Evolutionary conservation across 108 stramenopile species (phyloP).

Genomic region (Cyclotella sp.): DNA sequence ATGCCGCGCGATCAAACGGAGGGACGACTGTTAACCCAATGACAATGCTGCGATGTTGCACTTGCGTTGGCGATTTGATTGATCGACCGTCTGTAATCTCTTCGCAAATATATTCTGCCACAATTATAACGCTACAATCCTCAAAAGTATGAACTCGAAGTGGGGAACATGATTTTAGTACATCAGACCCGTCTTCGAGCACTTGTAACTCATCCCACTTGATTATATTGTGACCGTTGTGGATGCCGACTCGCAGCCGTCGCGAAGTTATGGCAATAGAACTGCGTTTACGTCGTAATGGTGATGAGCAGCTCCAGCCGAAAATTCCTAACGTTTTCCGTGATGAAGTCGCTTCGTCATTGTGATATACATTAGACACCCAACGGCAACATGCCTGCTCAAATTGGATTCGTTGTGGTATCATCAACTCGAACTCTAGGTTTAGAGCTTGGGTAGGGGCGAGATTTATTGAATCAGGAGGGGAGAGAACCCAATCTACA

Average conservation of each 20-base stretch:
- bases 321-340: background rate
- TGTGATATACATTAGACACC: background rate
- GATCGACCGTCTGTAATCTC: background rate
- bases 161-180: background rate
- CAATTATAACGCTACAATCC: background rate
- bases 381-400: slow-evolving; percentile 7
- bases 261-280: background rate
- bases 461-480: slow-evolving; percentile 4
- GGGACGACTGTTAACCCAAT: slow-evolving; percentile 1
- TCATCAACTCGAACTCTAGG: slow-evolving; percentile 1
- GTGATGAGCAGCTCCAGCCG: background rate
- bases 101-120: slow-evolving; percentile 18
- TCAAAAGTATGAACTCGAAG: background rate
- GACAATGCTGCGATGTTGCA: background rate
- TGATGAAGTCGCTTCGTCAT: background rate
- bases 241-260: slow-evolving; percentile 14
- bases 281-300: background rate
- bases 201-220: slow-evolving; percentile 14
- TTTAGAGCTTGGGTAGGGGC: slow-evolving; percentile 1
- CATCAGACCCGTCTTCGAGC: background rate
- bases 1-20: background rate
- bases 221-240: slow-evolving; percentile 19
- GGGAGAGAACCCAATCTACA: slow-evolving; percentile 17
- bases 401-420: slow-evolving; percentile 17
- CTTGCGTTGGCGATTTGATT: slow-evolving; percentile 6